Percentiles rank a stretch among this genome's conserved stretches.
Conservation (phyloP, 805 yeast genomes). For the Suhomyces emberorum region DNA sequence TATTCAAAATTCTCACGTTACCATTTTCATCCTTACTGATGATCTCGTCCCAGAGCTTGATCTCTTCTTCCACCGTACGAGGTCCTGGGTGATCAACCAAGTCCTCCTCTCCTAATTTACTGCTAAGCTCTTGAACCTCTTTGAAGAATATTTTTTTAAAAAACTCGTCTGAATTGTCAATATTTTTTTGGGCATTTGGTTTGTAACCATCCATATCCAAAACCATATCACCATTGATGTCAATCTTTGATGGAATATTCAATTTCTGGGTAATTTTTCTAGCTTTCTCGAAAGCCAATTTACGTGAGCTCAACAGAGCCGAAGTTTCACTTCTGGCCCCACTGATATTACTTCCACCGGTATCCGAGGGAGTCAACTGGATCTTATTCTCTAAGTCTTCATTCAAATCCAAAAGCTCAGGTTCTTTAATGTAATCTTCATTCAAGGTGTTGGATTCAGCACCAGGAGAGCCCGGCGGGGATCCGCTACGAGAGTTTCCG, state of each 20-base stretch:
- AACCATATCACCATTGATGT: conserved; percentile 83
- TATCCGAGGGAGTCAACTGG: conserved; percentile 14
- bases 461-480: conserved; percentile 8
- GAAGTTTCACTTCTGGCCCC: conserved; percentile 4
- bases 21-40: conserved; percentile 61
- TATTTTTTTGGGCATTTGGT: conserved; percentile 69
- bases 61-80: conserved; percentile 16
- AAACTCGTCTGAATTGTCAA: conserved; percentile 71
- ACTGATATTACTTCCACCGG: conserved; percentile 15
- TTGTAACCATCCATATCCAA: conserved; percentile 96
- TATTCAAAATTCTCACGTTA: conserved; percentile 52
- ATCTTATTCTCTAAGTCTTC: conserved; percentile 31
- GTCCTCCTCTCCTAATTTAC: conserved; percentile 6
- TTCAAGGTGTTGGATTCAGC: neutral
- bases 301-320: conserved; percentile 1
- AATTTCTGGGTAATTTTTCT: conserved; percentile 61
- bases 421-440: conserved; percentile 14
- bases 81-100: conserved; percentile 7
- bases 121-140: conserved; percentile 48
- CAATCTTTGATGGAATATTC: conserved; percentile 85
- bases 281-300: conserved; percentile 56
- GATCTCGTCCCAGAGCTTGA: conserved; percentile 35
- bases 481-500: conserved; percentile 26
- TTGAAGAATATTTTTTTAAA: conserved; percentile 71
- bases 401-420: conserved; percentile 37